Conservation (phyloP, 108 stramenopile genomes). For the Pseudonitzschia multistriata region DNA sequence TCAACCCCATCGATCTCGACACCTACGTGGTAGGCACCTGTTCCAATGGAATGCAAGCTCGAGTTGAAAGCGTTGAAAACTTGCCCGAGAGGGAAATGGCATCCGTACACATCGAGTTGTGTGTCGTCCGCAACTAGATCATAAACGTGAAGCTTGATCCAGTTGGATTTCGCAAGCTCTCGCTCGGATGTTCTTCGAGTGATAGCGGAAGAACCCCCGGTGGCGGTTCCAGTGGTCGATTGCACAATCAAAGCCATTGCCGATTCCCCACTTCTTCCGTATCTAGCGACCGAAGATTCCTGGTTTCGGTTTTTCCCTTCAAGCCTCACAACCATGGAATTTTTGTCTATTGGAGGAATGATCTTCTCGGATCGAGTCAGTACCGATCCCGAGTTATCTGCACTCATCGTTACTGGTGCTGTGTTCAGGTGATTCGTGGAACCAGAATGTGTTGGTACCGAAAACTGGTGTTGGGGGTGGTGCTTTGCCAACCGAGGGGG, state of each 20-base stretch:
- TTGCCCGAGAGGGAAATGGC: conserved; percentile 68
- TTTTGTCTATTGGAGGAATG: neutral
- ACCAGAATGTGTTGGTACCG: neutral
- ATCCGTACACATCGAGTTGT: conserved; percentile 62
- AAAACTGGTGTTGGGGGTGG: neutral
- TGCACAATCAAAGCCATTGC: neutral
- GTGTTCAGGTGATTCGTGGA: neutral
- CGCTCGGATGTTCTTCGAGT: neutral
- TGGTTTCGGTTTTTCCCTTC: neutral
- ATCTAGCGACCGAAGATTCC: neutral
- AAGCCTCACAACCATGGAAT: neutral
- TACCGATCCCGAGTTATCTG: neutral
- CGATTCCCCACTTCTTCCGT: neutral
- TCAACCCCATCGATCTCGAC: conserved; percentile 76
- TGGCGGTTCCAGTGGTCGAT: neutral
- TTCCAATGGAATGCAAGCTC: conserved; percentile 65
- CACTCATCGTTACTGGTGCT: neutral
- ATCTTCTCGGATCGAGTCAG: neutral
- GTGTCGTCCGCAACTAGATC: conserved; percentile 65
- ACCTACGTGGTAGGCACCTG: conserved; percentile 83
- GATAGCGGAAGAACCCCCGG: neutral
- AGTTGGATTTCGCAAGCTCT: conserved; percentile 11
- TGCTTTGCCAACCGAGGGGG: neutral
- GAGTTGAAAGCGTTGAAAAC: conserved; percentile 73
- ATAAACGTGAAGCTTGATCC: conserved; percentile 61